Percentiles rank a stretch among this genome's conserved stretches.
phyloP scores from a whole-genome alignment of 441 rosid species.

The Populus tomentosa region DNA sequence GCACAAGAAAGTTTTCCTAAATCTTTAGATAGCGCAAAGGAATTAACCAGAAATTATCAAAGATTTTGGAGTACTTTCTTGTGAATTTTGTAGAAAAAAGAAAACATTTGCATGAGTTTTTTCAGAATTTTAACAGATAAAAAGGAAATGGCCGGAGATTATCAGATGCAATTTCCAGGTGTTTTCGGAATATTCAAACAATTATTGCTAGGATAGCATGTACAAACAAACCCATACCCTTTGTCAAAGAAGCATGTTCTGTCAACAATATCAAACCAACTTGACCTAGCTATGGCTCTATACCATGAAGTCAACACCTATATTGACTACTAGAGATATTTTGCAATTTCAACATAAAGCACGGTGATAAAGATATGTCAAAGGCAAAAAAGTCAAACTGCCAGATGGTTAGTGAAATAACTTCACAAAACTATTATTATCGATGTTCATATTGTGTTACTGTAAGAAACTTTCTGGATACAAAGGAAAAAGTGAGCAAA shows the following conservation, averaged over 20 bases:
- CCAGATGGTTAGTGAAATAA: neutral
- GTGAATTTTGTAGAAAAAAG: neutral
- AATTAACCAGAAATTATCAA: neutral
- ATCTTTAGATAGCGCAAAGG: neutral
- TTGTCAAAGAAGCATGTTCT: neutral
- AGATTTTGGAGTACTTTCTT: neutral
- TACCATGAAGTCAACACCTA: neutral
- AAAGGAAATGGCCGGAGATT: neutral
- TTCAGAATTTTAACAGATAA: neutral
- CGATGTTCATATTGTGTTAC: neutral
- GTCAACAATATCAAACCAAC: neutral
- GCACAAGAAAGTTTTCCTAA: neutral
- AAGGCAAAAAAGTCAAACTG: neutral
- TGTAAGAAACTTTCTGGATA: neutral
- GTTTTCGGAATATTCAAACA: neutral
- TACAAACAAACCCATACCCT: neutral
- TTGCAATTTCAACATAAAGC: neutral
- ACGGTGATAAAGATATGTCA: neutral
- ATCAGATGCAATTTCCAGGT: neutral
- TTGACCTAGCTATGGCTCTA: neutral
- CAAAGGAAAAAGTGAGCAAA: neutral
- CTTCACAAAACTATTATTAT: neutral
- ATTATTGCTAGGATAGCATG: neutral
- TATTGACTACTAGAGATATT: neutral
- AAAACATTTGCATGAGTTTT: neutral